Conservation (phyloP, 176 grass and related monocot genomes). For the Oryza meridionalis region DNA sequence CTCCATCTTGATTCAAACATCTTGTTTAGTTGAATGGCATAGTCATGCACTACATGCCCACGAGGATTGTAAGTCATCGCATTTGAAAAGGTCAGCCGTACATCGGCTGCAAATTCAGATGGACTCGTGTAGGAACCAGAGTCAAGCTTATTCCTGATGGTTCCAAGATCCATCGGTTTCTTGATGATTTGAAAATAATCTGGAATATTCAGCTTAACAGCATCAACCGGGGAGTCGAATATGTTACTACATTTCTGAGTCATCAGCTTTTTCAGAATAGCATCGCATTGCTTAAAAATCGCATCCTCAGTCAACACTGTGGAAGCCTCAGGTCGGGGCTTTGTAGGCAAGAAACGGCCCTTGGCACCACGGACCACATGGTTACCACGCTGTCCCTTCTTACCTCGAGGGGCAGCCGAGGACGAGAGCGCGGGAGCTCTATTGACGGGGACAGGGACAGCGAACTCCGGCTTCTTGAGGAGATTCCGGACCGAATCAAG, state of each 20-base stretch:
- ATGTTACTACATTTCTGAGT: constrained; percentile 73
- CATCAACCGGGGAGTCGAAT: constrained; percentile 83
- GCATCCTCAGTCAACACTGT: constrained; percentile 27
- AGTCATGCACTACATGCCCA: constrained; percentile 70
- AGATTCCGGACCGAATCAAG: constrained; percentile 58
- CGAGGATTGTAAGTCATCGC: constrained; percentile 85
- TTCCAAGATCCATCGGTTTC: constrained; percentile 90
- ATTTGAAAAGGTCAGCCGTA: constrained; percentile 88
- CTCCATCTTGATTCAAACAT: constrained; percentile 89
- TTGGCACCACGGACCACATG: constrained; percentile 53
- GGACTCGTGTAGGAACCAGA: constrained; percentile 69
- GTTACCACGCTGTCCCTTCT: constrained; percentile 44
- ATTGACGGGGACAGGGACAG: not conserved
- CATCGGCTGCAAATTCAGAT: constrained; percentile 79
- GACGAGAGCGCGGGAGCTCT: constrained; percentile 56
- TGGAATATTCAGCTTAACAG: constrained; percentile 78
- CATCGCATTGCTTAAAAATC: constrained; percentile 73
- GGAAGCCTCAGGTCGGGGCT: constrained; percentile 38
- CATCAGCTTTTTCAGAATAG: constrained; percentile 91
- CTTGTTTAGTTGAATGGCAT: constrained; percentile 79
- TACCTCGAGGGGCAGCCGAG: constrained; percentile 42
- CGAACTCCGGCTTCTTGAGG: constrained; percentile 55
- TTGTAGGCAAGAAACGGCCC: constrained; percentile 57
- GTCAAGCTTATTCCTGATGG: constrained; percentile 58
- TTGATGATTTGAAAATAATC: constrained; percentile 91